These are phyloP conservation scores for Arthrobotrys sinensis DNA, from an alignment of 2,329 filamentous ascomycete species.

Conservation along the genomic window DNA sequence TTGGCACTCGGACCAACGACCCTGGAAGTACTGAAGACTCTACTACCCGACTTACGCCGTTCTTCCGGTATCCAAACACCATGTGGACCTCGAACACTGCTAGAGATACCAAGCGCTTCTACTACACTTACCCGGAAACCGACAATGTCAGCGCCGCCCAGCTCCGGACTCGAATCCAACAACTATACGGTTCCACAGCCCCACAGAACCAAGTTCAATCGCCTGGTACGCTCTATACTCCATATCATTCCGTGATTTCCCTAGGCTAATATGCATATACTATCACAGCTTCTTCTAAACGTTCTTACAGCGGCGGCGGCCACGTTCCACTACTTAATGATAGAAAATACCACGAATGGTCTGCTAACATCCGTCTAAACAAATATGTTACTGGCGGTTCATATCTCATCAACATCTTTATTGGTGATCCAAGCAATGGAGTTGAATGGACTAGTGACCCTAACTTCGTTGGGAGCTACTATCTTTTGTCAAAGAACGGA, in stretches of 20 bases:
- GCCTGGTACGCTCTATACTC: conserved; percentile 9
- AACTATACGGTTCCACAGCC: conserved; percentile 45
- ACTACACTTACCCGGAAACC: conserved; percentile 54
- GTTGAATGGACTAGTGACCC: conserved; percentile 48
- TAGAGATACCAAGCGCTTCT: conserved; percentile 24
- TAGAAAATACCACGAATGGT: conserved; percentile 55
- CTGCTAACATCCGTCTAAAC: conserved; percentile 51
- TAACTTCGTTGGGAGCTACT: conserved; percentile 52
- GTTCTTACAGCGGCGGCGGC: neutral
- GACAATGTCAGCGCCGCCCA: conserved; percentile 5
- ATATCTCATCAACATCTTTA: conserved; percentile 49
- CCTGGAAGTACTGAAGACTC: conserved; percentile 23
- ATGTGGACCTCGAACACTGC: conserved; percentile 42
- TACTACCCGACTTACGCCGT: conserved; percentile 29
- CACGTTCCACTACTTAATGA: conserved; percentile 12
- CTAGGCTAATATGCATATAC: neutral
- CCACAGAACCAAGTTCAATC: conserved; percentile 46
- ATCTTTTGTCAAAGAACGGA: conserved; percentile 51
- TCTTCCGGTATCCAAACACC: conserved; percentile 19
- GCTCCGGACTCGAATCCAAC: conserved; percentile 36
- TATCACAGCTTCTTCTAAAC: conserved; percentile 18
- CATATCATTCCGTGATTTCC: neutral
- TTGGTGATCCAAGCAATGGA: conserved; percentile 34
- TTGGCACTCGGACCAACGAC: conserved; percentile 34
- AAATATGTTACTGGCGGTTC: conserved; percentile 36